Base-by-base conservation (phyloP, 768 basidiomycete genomes). In the Leccinum broughii region DNA sequence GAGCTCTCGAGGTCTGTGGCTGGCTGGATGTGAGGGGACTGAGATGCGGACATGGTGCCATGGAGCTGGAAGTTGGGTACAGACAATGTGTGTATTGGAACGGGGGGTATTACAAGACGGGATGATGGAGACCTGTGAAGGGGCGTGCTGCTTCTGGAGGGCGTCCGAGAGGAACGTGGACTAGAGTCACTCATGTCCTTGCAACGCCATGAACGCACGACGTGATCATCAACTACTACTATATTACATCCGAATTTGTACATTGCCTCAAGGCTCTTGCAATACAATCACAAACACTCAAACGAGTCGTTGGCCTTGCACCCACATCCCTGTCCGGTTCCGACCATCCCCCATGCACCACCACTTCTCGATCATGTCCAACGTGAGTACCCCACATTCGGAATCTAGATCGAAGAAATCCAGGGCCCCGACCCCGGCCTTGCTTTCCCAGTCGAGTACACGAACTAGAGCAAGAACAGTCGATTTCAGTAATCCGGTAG, bases 361-460 rank as follows among this genome's bases (percentile, higher is more conserved):
- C 94, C 94, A 95, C 69, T 89, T 92, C 73, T 95, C 94, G 24
- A 95, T 64, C 74, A 84, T 76, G 54, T 88, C 88, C 48, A 77
- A 68, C 7, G 74, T 74, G 56, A 81, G 56, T 32, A 53, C 56
- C 58, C 54, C 39, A n/a, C 17, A 11, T 61, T 56, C 37, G 34
- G 56, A 6, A 56, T 63, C 56, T 52, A 66, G 62, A 55, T 84
- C 86, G 64, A 93, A 87, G 66, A 92, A 87, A 68, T 93, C 90
- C 8, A 94, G 78, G 3, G 79, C 75, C 0, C 90, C 92, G 3
- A 85, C 71, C 3, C 88, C 89, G 1, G 60, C 54, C 4, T 73
- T 67, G 7, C 58, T 74, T 11, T 58, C 64, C 8, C 75, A 63
- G 66, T 86, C 80, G 52, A 81, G 82, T 35, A 87, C 58, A 24